Evolutionary conservation across 2,329 filamentous ascomycete species (phyloP), one percentile per base, ranked within the genome.

Genomic region (Aspergillus tamarii): DNA sequence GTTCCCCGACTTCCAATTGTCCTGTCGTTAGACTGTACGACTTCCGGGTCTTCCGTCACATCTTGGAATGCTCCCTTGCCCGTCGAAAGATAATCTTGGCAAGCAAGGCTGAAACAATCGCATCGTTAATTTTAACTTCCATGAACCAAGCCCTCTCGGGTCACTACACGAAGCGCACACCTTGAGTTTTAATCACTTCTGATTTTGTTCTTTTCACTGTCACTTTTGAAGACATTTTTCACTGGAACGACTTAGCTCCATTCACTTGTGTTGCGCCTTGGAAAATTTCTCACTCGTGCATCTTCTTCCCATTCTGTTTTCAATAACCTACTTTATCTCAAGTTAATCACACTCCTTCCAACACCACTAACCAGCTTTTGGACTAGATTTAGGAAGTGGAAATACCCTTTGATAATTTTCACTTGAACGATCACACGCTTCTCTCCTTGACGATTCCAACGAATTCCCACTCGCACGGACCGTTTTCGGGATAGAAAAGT

Each of bases 361-460:
- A 28, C 28, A 21, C 11, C 32, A 64, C 69, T 69, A 65, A 70
- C 52, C 21, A 59, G 28, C 53, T 12, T 23, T 45, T 41, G 12
- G 28, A 14, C 16, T 26, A 43, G 2, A 19, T n/a, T 52, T 57
- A 70, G 72, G 71, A 73, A 75, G 65, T 71, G 68, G 70, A 67
- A 69, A 69, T 69, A 64, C 67, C 54, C 68, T 69, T 65, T 67
- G 69, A 68, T 76, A 69, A 63, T 74, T 70, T 71, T 69, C 72
- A 71, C 71, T 67, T 71, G 70, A 67, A 74, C 71, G 74, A 75
- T 72, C 70, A 69, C 61, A 75, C 72, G 68, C 71, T 66, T 77
- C 75, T 75, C 69, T 78, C 72, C 68, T 78, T 79, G 71, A 79
- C 77, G 75, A 78, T 72, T 75, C 73, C 69, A 67, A 79, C 77